Base-by-base conservation (phyloP, 495 filamentous ascomycete genomes). In the Filosporella fistucella region DNA sequence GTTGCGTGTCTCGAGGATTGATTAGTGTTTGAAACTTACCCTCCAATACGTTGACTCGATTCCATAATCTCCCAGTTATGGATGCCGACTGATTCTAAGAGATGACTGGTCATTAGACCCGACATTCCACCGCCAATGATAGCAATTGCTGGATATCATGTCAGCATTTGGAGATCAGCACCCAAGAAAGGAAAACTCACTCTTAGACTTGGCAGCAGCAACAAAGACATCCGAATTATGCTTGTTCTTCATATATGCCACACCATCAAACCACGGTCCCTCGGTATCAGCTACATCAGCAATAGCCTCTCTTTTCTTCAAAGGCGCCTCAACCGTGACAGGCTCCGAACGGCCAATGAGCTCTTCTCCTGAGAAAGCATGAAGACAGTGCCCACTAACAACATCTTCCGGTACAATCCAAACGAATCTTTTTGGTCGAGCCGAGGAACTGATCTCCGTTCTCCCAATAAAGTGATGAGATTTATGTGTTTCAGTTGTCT, bases 221-320 rank as follows among this genome's bases (percentile, higher is more conserved):
- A 78, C 76, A 42, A 81, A 74, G 2, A 76, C 64, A 4, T 68
- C 58, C n/a, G 61, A 61, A n/a, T 73, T 65, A 21, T 79, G 64
- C 52, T 76, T 80, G 16, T 66, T 63, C 45, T 78, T 65, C 51
- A 87, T 68, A 42, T 81, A 72, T 23, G 70, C 71, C 12, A 87
- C 80, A 3, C 83, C 82, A 53, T 86, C 79, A 32, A 86, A 86
- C 81, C 83, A 86, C 0, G 83, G 79, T 0, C 83, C 83, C 59
- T 63, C 65, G 11, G 65, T 57, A 54, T 86, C 83, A 49, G 14
- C 43, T 12, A 46, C 17, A 35, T 46, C 42, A 18, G 30, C 24
- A 32, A 46, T 43, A 56, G 35, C 13, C 52, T 22, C 16, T n/a
- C 40, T 10, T 42, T 24, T 25, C 17, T 62, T 45, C 34, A 39